Base-by-base conservation (phyloP, 1,139 yeast genomes). In the Taphrina wiesneri region DNA sequence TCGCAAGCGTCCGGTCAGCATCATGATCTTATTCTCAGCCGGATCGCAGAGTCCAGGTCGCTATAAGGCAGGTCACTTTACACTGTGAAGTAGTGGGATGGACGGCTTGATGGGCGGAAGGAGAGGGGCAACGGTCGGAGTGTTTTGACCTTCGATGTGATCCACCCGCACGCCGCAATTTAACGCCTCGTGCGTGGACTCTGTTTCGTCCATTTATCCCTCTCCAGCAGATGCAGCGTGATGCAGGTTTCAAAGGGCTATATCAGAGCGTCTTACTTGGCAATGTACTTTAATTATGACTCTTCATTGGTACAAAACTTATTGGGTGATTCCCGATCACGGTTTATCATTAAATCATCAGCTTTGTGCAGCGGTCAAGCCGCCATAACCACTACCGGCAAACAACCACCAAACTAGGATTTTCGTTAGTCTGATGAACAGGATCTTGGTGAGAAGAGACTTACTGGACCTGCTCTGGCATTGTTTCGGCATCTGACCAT, bases 381-480 rank as follows among this genome's bases (percentile, higher is more conserved):
- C 36, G 34, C 36, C 54, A 54, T 39, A 15, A 54, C 41, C 36
- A 23, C 26, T 6, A 54, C 59, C 6, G 59, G 23, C 32, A 39
- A 6, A 26, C 59, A 54, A 13, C 49, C 59, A 39, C 59, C 59
- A 54, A 54, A 54, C 54, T 49, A 45, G 51, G 13, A 28, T 45
- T 5, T 3, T 6, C 47, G 21, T 46, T 25, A 46, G 52, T 28
- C 3, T 13, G 9, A 26, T 41, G 2, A 13, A 9, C 47, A 2
- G 47, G 17, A 2, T 17, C n/a, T 2, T 11, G 17, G 3, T n/a
- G 21, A 32, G 23, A 19, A 6, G 41, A 21, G 45, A 52, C 56
- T 52, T 52, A 52, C 56, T 13, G 54, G 59, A 23, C 59, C 59
- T 28, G 59, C 59, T 17, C 59, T 17, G 21, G 59, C 59, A 25